These are phyloP conservation scores for Pilatotrama ljubarskyi DNA, from an alignment of 768 basidiomycete genomes.

Conservation along the genomic window DNA sequence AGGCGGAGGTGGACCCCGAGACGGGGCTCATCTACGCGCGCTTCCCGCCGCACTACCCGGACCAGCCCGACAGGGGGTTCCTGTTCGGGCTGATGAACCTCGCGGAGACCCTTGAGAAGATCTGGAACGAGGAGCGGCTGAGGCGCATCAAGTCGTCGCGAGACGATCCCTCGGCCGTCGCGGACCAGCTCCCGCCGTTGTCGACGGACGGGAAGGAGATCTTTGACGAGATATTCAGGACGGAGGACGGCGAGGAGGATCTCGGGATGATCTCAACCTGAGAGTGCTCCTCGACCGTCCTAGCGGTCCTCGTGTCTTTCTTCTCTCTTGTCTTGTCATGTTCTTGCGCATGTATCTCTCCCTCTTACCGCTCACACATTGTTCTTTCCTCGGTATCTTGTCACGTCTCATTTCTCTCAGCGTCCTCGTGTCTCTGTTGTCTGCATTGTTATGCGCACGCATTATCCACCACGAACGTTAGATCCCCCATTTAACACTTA, in stretches of 20 bases:
- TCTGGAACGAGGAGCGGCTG: slow-evolving; percentile 86
- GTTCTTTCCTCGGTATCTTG: not conserved
- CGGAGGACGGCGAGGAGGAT: slow-evolving; percentile 60
- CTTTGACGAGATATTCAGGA: slow-evolving; percentile 71
- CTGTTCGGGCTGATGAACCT: slow-evolving; percentile 86
- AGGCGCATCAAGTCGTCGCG: slow-evolving; percentile 62
- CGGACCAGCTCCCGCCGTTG: slow-evolving; percentile 61
- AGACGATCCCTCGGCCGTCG: slow-evolving; percentile 51
- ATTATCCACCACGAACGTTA: slow-evolving; percentile 16
- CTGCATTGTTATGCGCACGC: slow-evolving; percentile 15
- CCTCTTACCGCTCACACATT: not conserved
- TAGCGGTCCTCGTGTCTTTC: not conserved
- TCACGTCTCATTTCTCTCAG: not conserved
- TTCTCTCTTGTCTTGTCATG: slow-evolving; percentile 3
- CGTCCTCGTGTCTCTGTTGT: not conserved
- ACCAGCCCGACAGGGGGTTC: slow-evolving; percentile 92
- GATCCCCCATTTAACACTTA: slow-evolving; percentile 6
- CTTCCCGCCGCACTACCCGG: slow-evolving; percentile 90
- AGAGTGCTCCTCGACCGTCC: slow-evolving; percentile 9
- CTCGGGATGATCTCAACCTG: slow-evolving; percentile 77
- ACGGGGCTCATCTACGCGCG: slow-evolving; percentile 86
- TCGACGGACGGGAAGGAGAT: slow-evolving; percentile 75
- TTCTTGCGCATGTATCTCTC: not conserved
- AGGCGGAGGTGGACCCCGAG: slow-evolving; percentile 77
- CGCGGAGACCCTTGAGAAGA: slow-evolving; percentile 70